These are phyloP conservation scores for Cyclanthera cordifolia DNA, from an alignment of 306 rosid genomes.

Conservation along the genomic window DNA sequence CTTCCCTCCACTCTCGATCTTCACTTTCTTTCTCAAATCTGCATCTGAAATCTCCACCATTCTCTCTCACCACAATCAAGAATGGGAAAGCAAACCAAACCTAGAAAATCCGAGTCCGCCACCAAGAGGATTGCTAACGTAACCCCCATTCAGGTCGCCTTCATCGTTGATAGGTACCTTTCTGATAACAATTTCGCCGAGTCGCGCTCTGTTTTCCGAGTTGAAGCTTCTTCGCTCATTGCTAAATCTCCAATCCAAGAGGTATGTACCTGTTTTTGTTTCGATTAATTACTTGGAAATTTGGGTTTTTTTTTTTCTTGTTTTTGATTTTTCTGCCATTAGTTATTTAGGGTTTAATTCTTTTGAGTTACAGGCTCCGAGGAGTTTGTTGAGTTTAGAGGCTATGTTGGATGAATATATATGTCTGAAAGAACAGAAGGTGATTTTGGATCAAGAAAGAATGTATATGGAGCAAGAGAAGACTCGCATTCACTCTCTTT, in stretches of 20 bases:
- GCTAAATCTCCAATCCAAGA: constrained; percentile 47
- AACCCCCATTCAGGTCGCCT: constrained; percentile 62
- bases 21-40: constrained; percentile 3
- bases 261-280: constrained; percentile 44
- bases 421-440: constrained; percentile 60
- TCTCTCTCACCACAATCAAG: background rate
- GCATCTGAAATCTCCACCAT: background rate
- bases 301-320: no score
- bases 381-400: constrained; percentile 46
- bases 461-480: constrained; percentile 52
- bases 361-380: constrained; percentile 34
- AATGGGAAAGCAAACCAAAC: constrained; percentile 54
- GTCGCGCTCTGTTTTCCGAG: constrained; percentile 47
- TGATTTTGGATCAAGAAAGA: constrained; percentile 47
- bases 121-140: constrained; percentile 36
- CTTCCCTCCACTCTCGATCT: background rate
- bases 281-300: background rate
- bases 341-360: background rate
- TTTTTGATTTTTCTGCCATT: background rate
- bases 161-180: constrained; percentile 70
- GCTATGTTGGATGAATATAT: constrained; percentile 62
- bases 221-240: constrained; percentile 59
- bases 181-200: constrained; percentile 42
- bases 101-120: constrained; percentile 26
- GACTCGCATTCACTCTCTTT: constrained; percentile 36